Conservation (phyloP, 1,139 yeast species). For the Suhomyces guaymorum region DNA sequence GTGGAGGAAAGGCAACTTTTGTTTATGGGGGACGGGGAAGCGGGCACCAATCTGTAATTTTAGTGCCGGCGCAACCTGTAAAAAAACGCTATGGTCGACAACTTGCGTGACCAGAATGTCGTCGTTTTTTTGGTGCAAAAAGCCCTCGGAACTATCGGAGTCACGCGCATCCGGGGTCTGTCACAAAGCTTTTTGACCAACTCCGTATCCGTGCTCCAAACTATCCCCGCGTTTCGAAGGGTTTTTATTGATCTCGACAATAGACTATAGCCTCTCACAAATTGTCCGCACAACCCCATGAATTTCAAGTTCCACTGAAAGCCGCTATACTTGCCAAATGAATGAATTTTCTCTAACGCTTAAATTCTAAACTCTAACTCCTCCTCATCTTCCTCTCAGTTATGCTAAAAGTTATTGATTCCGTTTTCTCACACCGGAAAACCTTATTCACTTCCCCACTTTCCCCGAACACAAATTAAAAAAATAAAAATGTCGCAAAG, state of each 20-base stretch:
- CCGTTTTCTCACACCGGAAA: neutral
- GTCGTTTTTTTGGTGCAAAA: constrained; percentile 1
- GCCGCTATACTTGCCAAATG: too few relatives aligned
- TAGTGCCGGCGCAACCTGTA: constrained; percentile 8
- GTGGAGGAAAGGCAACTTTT: constrained; percentile 11
- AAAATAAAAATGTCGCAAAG: constrained; percentile 8
- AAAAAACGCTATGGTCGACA: constrained; percentile 5
- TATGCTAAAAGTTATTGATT: too few relatives aligned
- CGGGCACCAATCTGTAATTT: constrained; percentile 11
- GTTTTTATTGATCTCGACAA: constrained; percentile 9
- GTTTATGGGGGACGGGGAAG: constrained; percentile 15
- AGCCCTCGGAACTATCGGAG: constrained; percentile 7
- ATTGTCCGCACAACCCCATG: too few relatives aligned
- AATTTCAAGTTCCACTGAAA: too few relatives aligned
- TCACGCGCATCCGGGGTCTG: constrained; percentile 6
- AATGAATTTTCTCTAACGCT: too few relatives aligned
- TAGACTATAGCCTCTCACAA: too few relatives aligned
- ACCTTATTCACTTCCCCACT: constrained; percentile 6
- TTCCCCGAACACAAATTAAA: constrained; percentile 4
- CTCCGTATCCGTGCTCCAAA: constrained; percentile 1
- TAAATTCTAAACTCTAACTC: too few relatives aligned
- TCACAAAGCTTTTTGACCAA: neutral
- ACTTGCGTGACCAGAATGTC: constrained; percentile 14
- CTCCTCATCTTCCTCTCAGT: too few relatives aligned
- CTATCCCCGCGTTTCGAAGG: constrained; percentile 9